A percentile compares a stretch with the other conserved stretches of the same genome.
These are phyloP conservation scores for Cladophialophora bantiana DNA, from an alignment of 2,329 filamentous ascomycete species.

Conservation along the genomic window DNA sequence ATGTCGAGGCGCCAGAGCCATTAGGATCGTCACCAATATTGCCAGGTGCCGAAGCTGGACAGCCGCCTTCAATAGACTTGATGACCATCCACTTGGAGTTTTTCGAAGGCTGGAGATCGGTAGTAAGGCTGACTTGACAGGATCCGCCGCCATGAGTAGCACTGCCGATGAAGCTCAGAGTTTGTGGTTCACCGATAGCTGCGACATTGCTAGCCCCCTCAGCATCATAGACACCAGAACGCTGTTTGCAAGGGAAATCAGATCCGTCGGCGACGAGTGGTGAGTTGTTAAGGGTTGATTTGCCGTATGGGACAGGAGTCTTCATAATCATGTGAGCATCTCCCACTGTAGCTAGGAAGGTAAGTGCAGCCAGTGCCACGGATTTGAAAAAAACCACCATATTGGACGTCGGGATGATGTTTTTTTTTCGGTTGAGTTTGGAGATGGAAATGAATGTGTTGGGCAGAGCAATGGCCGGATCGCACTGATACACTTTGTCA, in stretches of 20 bases:
- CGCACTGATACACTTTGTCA: conserved; percentile 29
- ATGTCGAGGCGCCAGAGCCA: conserved; percentile 61
- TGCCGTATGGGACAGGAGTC: conserved; percentile 69
- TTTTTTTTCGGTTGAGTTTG: conserved; percentile 18
- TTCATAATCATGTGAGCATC: conserved; percentile 79
- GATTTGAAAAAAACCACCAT: conserved; percentile 32
- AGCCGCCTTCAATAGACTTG: conserved; percentile 84
- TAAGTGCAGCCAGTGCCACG: conserved; percentile 56
- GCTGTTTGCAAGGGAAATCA: conserved; percentile 84
- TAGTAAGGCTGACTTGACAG: conserved; percentile 87
- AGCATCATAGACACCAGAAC: conserved; percentile 56
- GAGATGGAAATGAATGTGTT: conserved; percentile 24
- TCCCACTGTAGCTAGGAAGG: conserved; percentile 63
- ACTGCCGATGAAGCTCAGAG: conserved; percentile 70
- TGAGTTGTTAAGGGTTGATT: conserved; percentile 61
- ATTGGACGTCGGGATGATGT: conserved; percentile 17
- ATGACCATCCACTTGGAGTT: conserved; percentile 84
- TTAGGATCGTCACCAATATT: conserved; percentile 63
- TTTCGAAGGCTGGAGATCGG: conserved; percentile 72
- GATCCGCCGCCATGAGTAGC: conserved; percentile 90
- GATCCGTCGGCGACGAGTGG: conserved; percentile 68
- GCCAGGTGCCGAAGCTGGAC: conserved; percentile 68
- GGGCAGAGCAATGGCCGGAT: conserved; percentile 34
- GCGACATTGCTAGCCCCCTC: conserved; percentile 62
- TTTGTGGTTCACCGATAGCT: conserved; percentile 67